Conservation (phyloP, 176 grass and related monocot genomes). For the Triticum aestivum region DNA sequence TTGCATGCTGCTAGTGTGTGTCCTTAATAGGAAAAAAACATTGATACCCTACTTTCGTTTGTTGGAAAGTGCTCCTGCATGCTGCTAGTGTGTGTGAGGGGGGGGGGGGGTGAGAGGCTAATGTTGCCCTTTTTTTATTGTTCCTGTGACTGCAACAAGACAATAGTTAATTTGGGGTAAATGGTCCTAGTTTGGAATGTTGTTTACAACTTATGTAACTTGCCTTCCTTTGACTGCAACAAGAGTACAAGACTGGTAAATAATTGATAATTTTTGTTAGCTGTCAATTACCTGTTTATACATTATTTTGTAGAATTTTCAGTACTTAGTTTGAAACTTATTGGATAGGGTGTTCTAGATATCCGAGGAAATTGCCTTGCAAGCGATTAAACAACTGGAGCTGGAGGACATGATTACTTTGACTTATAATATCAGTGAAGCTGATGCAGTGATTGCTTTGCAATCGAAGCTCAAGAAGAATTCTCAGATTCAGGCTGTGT, state of each 20-base stretch:
- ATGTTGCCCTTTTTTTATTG: background rate
- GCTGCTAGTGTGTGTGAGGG: no score
- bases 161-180: background rate
- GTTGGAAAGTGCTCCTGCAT: no score
- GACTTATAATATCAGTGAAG: slow-evolving; percentile 74
- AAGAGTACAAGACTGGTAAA: background rate
- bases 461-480: slow-evolving; percentile 86
- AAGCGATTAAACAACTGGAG: slow-evolving; percentile 77
- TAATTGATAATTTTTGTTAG: background rate
- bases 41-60: no score
- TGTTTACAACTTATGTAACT: background rate
- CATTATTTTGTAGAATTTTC: background rate
- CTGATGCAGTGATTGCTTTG: slow-evolving; percentile 75
- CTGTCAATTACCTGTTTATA: background rate
- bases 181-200: background rate
- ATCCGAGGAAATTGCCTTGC: slow-evolving; percentile 54
- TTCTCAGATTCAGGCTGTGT: slow-evolving; percentile 65
- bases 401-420: slow-evolving; percentile 56
- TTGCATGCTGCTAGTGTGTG: background rate
- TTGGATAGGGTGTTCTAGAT: slow-evolving; percentile 91
- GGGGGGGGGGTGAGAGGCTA: no score
- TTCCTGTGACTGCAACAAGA: background rate
- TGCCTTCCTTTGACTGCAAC: background rate
- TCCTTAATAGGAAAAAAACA: no score
- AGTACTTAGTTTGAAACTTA: slow-evolving; percentile 52